Conservation (phyloP, 169 alveolate species). For the Miamiensis avidus region DNA sequence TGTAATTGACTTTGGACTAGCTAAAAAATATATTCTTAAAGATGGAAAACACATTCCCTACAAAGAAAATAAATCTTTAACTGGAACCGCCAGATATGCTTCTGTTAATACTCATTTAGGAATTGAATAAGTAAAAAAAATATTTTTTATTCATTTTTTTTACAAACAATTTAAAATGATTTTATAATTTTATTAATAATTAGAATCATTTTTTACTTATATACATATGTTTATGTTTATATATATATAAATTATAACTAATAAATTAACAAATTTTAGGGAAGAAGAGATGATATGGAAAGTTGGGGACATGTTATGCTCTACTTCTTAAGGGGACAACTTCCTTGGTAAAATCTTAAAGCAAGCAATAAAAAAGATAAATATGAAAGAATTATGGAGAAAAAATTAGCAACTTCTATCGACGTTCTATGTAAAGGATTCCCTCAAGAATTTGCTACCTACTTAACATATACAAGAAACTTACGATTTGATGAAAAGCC, state of each 20-base stretch:
- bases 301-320: conserved; percentile 85
- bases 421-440: conserved; percentile 94
- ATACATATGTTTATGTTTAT: not conserved
- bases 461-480: conserved; percentile 63
- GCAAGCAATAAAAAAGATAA: conserved; percentile 96
- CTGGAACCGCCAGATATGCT: conserved; percentile 80
- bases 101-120: conserved; percentile 76
- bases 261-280: conserved; percentile 20
- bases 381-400: conserved; percentile 98
- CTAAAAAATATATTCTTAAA: conserved; percentile 70
- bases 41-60: conserved; percentile 75
- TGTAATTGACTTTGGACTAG: conserved; percentile 82
- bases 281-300: conserved; percentile 82
- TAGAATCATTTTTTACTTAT: too few relatives aligned
- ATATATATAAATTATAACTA: too few relatives aligned
- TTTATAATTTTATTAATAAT: too few relatives aligned
- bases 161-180: too few relatives aligned
- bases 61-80: conserved; percentile 64
- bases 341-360: conserved; percentile 99
- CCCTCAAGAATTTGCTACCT: conserved; percentile 72
- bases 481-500: conserved; percentile 81
- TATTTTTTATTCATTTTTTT: not conserved
- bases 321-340: conserved; percentile 96
- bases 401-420: conserved; percentile 96
- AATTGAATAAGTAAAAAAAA: conserved; percentile 88